phyloP scores from a whole-genome alignment of 441 rosid species.

The Adansonia grandidieri region DNA sequence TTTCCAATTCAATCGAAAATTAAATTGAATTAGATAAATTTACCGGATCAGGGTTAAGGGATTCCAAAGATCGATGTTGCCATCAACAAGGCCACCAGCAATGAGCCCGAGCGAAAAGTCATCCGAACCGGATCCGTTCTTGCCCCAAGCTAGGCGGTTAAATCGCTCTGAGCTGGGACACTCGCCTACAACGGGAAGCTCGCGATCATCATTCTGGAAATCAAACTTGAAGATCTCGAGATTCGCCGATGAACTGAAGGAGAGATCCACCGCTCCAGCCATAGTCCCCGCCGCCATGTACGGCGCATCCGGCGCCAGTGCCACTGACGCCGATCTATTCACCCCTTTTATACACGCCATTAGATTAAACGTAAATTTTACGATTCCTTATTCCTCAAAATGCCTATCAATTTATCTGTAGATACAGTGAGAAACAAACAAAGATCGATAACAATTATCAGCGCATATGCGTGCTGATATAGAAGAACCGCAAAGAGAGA shows the following conservation, averaged over 20 bases:
- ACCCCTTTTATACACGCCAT: slow-evolving; percentile 78
- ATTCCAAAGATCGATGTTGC: slow-evolving; percentile 88
- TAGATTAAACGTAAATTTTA: slow-evolving; percentile 21
- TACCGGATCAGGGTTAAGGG: slow-evolving; percentile 82
- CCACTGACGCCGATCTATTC: slow-evolving; percentile 90
- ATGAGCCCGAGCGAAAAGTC: slow-evolving; percentile 77
- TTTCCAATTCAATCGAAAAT: slow-evolving; percentile 20
- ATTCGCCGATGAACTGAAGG: slow-evolving; percentile 91
- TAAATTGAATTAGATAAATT: slow-evolving; percentile 14
- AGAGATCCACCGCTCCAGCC: slow-evolving; percentile 98
- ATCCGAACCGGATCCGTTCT: slow-evolving; percentile 83
- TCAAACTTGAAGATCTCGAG: slow-evolving; percentile 96
- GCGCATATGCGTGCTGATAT: not conserved
- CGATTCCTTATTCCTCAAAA: not conserved
- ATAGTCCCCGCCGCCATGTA: slow-evolving; percentile 99
- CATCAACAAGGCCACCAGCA: slow-evolving; percentile 98
- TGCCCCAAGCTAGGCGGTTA: slow-evolving; percentile 95
- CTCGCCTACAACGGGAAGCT: slow-evolving; percentile 76
- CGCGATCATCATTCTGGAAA: slow-evolving; percentile 89
- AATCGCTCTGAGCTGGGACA: slow-evolving; percentile 92
- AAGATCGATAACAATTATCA: not conserved
- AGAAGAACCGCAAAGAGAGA: not conserved
- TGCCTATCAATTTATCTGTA: slow-evolving; percentile 2
- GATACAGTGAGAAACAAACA: not conserved
- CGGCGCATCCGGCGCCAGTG: slow-evolving; percentile 88